phyloP scores from a whole-genome alignment of 306 rosid genomes.

The Lathyrus tuberosus region DNA sequence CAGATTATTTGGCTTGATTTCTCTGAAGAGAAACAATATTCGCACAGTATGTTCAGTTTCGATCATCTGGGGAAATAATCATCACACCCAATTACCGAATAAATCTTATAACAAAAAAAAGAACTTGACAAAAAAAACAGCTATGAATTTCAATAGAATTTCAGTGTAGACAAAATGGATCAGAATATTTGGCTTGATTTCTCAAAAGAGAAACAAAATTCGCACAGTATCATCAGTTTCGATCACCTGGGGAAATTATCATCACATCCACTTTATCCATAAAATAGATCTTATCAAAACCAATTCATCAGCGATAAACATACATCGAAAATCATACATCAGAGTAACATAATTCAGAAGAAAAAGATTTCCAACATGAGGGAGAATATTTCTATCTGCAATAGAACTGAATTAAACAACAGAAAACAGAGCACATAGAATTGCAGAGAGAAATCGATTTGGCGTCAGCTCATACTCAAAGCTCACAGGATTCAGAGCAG shows the following conservation, averaged over 20 bases:
- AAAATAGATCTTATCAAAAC: no score
- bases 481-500: constrained; percentile 40
- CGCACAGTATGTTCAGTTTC: constrained; percentile 55
- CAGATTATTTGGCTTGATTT: constrained; percentile 14
- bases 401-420: constrained; percentile 22
- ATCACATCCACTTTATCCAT: constrained; percentile 44
- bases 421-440: constrained; percentile 11
- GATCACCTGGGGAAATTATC: constrained; percentile 65
- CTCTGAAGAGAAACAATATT: neutral
- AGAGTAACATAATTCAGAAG: no score
- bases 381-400: constrained; percentile 44
- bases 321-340: no score
- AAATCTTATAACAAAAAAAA: no score
- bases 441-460: constrained; percentile 53
- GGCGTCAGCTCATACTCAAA: constrained; percentile 71
- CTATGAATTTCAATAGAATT: no score
- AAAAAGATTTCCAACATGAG: no score
- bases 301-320: no score
- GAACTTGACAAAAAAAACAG: no score
- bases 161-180: constrained; percentile 30
- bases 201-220: constrained; percentile 53
- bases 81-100: no score
- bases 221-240: constrained; percentile 64
- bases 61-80: constrained; percentile 58
- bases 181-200: constrained; percentile 70